A percentile compares a stretch with the other conserved stretches of the same genome.
phyloP scores from a whole-genome alignment of 2,329 filamentous ascomycete species.

The Reticulascus tulasneorum region DNA sequence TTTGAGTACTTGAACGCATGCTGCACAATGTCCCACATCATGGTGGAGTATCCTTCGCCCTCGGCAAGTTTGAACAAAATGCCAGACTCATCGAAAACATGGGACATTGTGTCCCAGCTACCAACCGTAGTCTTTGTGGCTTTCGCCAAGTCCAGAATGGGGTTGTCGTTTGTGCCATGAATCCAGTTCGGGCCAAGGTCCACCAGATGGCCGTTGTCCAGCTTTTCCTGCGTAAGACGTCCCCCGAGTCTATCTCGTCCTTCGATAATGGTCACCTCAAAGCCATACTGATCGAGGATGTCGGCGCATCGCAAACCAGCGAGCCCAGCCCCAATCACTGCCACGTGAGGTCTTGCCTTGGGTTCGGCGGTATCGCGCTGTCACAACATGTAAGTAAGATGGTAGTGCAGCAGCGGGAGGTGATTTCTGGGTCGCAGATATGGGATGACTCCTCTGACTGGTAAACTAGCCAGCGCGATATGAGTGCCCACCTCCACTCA shows the following conservation, averaged over 20 bases:
- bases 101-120: conserved; percentile 47
- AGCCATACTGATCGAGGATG: conserved; percentile 59
- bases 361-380: conserved; percentile 10
- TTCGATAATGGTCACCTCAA: conserved; percentile 66
- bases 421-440: too few species aligned
- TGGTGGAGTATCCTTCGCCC: conserved; percentile 41
- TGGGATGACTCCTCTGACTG: too few species aligned
- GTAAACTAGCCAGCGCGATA: conserved; percentile 1
- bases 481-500: too few species aligned
- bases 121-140: conserved; percentile 51
- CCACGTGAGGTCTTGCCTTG: conserved; percentile 48
- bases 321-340: conserved; percentile 67
- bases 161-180: conserved; percentile 68
- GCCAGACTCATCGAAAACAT: conserved; percentile 55
- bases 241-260: conserved; percentile 65
- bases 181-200: conserved; percentile 76
- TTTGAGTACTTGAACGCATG: conserved; percentile 66
- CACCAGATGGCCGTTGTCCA: conserved; percentile 45
- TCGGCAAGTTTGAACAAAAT: conserved; percentile 41
- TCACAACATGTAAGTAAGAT: too few species aligned
- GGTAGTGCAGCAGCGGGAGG: too few species aligned
- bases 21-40: conserved; percentile 66
- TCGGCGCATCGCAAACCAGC: conserved; percentile 69
- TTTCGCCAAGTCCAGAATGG: conserved; percentile 63
- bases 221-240: conserved; percentile 49